Base-by-base conservation (phyloP, 106 monocot species). In the Narthecium ossifragum region DNA sequence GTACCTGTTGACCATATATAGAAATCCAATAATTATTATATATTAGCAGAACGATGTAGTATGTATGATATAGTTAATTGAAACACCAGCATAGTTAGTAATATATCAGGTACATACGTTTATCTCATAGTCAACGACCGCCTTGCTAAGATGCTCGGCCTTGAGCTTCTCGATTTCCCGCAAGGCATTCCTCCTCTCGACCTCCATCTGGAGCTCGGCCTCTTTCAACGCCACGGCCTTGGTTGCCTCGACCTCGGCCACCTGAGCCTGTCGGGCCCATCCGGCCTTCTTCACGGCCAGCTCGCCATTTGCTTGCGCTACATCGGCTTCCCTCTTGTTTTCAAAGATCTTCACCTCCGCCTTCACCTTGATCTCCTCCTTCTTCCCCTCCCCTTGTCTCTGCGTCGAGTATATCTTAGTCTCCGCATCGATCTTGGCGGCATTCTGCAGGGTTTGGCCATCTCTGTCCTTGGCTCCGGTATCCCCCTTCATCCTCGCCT, bases 201-300 rank as follows among this genome's bases (percentile, higher is more conserved):
- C 90, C 63, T 85, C 85, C 75, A 81, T 60, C 73, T 85, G 90
- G n/a, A 85, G 63, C 73, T 90, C 90, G 2, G 85, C 90, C 31
- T 90, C 90, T 10, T 82, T 71, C 0, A 82, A 37, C 13, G 75
- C 79, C 21, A 91, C 82, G 1, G 79, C 79, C 76, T 90, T 90
- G 11, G 39, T 36, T 6, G 92, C 67, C 70, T 83, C 83, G 11
- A 86, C 83, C 68, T 86, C 68, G 0, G 82, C 79, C 49, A 92
- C 64, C 67, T 77, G 68, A 7, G 91, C 53, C 60, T 77, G 48
- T 58, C 41, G 53, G 18, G 60, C 67, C 86, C 76, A 92, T 17
- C 46, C 70, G 0, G 92, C 92, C 74, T 86, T 92, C 83, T 72
- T 86, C 65, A 57, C 76, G 2, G 83, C 92, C 33, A 92, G 51